Percentiles rank a stretch among this genome's conserved stretches.
phyloP scores from a whole-genome alignment of 257 asterid species.

The Rhazya stricta region DNA sequence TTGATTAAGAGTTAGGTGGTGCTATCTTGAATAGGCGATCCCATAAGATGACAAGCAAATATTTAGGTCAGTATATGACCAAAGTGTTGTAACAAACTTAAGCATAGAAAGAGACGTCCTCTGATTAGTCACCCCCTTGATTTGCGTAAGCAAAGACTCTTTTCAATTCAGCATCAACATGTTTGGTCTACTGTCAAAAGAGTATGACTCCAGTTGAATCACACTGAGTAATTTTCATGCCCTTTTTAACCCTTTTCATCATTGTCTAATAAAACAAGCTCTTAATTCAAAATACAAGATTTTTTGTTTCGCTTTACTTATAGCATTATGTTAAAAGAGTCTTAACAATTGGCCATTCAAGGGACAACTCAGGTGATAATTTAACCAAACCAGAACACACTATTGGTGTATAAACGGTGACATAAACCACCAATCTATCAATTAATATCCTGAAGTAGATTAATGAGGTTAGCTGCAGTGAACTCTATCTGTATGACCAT shows the following conservation, averaged over 20 bases:
- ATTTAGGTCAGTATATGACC: slow-evolving; percentile 4
- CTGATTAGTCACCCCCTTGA: slow-evolving; percentile 9
- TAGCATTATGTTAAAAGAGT: too few species aligned
- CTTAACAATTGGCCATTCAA: too few species aligned
- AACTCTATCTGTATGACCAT: slow-evolving; percentile 1
- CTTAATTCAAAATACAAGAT: too few species aligned
- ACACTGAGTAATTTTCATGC: not conserved
- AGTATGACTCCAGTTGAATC: not conserved
- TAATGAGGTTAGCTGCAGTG: not conserved
- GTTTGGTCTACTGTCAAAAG: slow-evolving; percentile 5
- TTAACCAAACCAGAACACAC: too few species aligned
- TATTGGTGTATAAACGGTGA: not conserved
- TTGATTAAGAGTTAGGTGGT: not conserved
- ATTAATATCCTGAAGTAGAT: not conserved
- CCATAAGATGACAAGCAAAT: slow-evolving; percentile 8
- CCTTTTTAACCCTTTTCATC: too few species aligned
- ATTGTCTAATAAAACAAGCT: too few species aligned
- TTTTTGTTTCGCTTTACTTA: too few species aligned
- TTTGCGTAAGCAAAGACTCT: not conserved
- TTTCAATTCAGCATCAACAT: too few species aligned
- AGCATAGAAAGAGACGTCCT: not conserved
- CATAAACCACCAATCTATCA: too few species aligned
- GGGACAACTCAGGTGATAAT: too few species aligned
- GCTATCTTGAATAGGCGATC: slow-evolving; percentile 14
- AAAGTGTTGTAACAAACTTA: slow-evolving; percentile 16